Conservation (phyloP, 768 basidiomycete genomes). For the Gymnopilus dilepis region DNA sequence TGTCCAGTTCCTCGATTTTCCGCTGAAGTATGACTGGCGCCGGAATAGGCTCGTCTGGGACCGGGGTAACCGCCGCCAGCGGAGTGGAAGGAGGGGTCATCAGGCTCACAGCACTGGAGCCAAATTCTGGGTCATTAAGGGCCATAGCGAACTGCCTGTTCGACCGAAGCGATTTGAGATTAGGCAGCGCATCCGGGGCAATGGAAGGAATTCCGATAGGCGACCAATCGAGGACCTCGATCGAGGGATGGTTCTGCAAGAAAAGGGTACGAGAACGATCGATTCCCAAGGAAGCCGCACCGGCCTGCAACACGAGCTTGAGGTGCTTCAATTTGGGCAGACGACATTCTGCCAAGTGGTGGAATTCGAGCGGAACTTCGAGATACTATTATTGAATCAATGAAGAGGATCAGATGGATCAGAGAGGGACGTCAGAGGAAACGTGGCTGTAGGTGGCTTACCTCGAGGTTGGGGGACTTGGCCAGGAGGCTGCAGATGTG, state of each 20-base stretch:
- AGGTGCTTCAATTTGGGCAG: conserved; percentile 49
- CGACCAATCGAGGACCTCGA: conserved; percentile 54
- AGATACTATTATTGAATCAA: conserved; percentile 37
- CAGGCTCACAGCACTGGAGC: conserved; percentile 10
- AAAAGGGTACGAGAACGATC: conserved; percentile 44
- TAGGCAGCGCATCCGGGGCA: conserved; percentile 43
- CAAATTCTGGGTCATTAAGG: conserved; percentile 33
- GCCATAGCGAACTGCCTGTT: conserved; percentile 40
- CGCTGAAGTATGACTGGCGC: conserved; percentile 29
- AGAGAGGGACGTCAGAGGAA: not conserved
- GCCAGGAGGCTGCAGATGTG: conserved; percentile 35
- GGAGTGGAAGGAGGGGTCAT: conserved; percentile 31
- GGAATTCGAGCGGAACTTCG: conserved; percentile 52
- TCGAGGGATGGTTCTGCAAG: conserved; percentile 47
- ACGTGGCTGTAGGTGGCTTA: conserved; percentile 16
- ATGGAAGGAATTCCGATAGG: conserved; percentile 42
- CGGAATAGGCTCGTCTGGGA: conserved; percentile 17
- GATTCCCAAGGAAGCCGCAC: conserved; percentile 36
- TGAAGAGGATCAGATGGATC: conserved; percentile 4
- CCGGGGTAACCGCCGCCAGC: conserved; percentile 21
- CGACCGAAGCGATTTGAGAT: conserved; percentile 43
- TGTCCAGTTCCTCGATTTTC: conserved; percentile 41
- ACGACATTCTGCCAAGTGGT: conserved; percentile 37
- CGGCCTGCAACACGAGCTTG: conserved; percentile 46
- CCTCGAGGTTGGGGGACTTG: conserved; percentile 36